These are phyloP conservation scores for Aspergillus floridensis DNA, from an alignment of 2,329 filamentous ascomycete genomes.

Conservation along the genomic window DNA sequence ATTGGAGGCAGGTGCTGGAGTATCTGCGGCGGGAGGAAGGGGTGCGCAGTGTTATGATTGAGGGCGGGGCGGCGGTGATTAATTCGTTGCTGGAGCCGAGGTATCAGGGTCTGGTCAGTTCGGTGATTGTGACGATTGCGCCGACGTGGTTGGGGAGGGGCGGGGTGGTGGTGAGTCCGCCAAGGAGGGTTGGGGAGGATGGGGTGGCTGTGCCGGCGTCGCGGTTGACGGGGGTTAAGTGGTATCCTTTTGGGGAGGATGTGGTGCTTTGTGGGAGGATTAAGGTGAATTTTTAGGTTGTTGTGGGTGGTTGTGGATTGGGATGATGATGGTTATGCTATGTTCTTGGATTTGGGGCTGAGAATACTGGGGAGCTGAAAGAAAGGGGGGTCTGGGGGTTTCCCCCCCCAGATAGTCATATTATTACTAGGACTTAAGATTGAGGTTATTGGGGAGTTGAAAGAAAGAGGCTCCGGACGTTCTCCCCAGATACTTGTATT, in stretches of 20 bases:
- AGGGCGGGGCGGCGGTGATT: slow-evolving; percentile 79
- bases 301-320: no score
- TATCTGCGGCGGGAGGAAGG: slow-evolving; percentile 53
- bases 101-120: slow-evolving; percentile 61
- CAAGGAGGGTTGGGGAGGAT: slow-evolving; percentile 46
- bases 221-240: slow-evolving; percentile 61
- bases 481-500: no score
- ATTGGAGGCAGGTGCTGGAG: slow-evolving; percentile 62
- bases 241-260: slow-evolving; percentile 76
- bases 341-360: no score
- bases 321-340: no score
- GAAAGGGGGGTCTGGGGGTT: no score
- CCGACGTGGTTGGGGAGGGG: slow-evolving; percentile 81
- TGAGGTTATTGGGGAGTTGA: no score
- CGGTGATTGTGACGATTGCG: slow-evolving; percentile 82
- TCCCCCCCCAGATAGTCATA: no score
- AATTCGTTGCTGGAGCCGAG: slow-evolving; percentile 66
- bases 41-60: slow-evolving; percentile 79
- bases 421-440: no score
- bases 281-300: no score
- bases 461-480: no score
- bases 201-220: slow-evolving; percentile 58
- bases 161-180: slow-evolving; percentile 74
- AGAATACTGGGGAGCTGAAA: no score
- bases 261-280: slow-evolving; percentile 73